Base-by-base conservation (phyloP, 2,329 filamentous ascomycete species). In the Colletotrichum somersetense region DNA sequence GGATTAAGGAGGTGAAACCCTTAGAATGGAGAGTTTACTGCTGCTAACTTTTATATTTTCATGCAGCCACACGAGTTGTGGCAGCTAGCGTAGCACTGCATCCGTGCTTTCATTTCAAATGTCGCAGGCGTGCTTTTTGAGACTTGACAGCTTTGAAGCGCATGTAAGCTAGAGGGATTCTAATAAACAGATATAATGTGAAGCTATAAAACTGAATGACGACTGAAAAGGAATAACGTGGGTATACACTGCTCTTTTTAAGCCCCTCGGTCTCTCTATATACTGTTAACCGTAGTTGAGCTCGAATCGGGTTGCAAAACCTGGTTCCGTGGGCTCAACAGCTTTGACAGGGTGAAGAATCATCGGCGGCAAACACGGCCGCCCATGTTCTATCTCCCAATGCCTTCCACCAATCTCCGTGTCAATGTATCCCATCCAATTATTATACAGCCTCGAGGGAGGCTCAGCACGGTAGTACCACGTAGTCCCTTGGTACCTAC, bases 361-460 rank as follows among this genome's bases (percentile, higher is more conserved):
- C 75, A 91, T 86, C 0, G 88, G 84, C 6, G 89, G 89, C 53
- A 91, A 79, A 76, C 89, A 91, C 11, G 87, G 82, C 40, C 89
- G 84, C 16, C 89, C 89, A 75, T 90, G 80, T 35, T 79, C 76
- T 70, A 84, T 80, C 77, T 91, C 89, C 89, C 89, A 91, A 53
- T 84, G 80, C 42, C 79, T 73, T 1, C 89, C 89, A 20, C 89
- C 89, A 30, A 89, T 80, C 8, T 79, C 84, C 14, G 83, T 86
- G 75, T 91, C 88, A 71, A 85, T 82, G 80, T 87, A 89, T 26
- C 89, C 89, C 83, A 91, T 86, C 85, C 88, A 90, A 80, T 91
- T 90, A 81, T 89, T 89, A 79, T 88, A 91, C 46, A 91, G 76
- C 53, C 88, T 83, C 75, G 87, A 87, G 1, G 89, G 88, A 8